Evolutionary conservation across 2,329 filamentous ascomycete genomes (phyloP), one percentile per base, ranked within the genome.

Genomic region (Paecilomyces sp.): DNA sequence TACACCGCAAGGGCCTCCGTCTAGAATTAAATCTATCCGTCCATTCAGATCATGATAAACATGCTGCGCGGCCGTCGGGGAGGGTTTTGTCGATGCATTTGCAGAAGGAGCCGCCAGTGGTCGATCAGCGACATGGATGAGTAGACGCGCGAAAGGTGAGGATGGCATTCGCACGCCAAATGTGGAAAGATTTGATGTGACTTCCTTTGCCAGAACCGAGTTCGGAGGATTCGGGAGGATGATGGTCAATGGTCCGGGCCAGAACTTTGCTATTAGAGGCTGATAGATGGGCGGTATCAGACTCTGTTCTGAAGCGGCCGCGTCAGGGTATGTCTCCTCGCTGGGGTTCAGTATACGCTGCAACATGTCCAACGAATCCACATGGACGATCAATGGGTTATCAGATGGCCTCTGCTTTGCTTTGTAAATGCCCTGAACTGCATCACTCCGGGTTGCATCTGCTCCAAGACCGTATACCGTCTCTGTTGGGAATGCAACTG

Each of bases 391-490:
- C 60, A 99, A 84, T 18, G 94, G 94, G 73, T 99, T 99, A 72
- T 99, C 94, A 6, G 89, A 89, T 3, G 94, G 94, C 58, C 94
- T 80, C 59, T 91, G 89, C 77, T 99, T 99, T 57, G 91, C 92
- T 24, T 85, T 82, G 74, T 94, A 99, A 65, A 99, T 99, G n/a
- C 92, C 92, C 69, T 83, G 86, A 6, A 97, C 93, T 1, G 93
- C 89, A 25, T 79, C 81, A 68, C 88, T 91, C 67, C 91, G 85
- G 28, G 92, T 97, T 11, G 94, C 94, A 77, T 97, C 94, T 13
- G 94, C 94, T n/a, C 92, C 94, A 7, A 99, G 83, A 0, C 94
- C 94, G 72, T 99, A 99, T 0, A 99, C 94, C 0, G 94, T 99
- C 77, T 99, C 94, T 0, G 94, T 99, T 0, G 94, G 94, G 72